Evolutionary conservation across 805 yeast genomes (phyloP).

Genomic region (Saccharomycopsis fibuligera): DNA sequence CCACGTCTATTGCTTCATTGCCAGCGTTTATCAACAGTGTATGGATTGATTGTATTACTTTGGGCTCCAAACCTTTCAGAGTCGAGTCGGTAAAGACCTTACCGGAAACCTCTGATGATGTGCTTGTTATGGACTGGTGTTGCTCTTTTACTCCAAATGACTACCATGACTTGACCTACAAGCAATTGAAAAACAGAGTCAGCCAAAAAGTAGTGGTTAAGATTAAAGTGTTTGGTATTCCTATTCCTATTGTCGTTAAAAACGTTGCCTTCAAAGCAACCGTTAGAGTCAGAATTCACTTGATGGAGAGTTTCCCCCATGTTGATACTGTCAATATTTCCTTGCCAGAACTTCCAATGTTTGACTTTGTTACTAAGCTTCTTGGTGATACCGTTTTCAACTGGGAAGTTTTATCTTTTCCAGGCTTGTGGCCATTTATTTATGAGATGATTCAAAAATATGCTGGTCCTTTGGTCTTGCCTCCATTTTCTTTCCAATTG

Average conservation of each 20-base stretch:
- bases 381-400: constrained; percentile 79
- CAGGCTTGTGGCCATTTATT: constrained; percentile 79
- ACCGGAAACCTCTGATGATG: constrained; percentile 83
- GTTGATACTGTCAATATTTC: constrained; percentile 85
- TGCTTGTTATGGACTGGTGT: constrained; percentile 97
- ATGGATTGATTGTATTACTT: constrained; percentile 83
- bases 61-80: constrained; percentile 95
- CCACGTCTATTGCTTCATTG: constrained; percentile 53
- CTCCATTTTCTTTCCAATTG: constrained; percentile 89
- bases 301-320: constrained; percentile 90
- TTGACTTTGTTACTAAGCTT: constrained; percentile 71
- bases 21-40: constrained; percentile 81
- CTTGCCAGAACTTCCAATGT: constrained; percentile 76
- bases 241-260: constrained; percentile 73
- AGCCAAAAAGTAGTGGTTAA: constrained; percentile 77
- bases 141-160: constrained; percentile 91
- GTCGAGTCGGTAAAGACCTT: constrained; percentile 85
- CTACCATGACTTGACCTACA: constrained; percentile 71
- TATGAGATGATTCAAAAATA: constrained; percentile 81
- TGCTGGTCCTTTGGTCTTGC: constrained; percentile 80
- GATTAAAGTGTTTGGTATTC: constrained; percentile 74
- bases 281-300: constrained; percentile 75
- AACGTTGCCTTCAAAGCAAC: constrained; percentile 71
- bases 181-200: constrained; percentile 77
- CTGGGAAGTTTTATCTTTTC: constrained; percentile 80